Evolutionary conservation across 2,329 filamentous ascomycete species (phyloP), one percentile per base, ranked within the genome.

Genomic region (Elsinoe perseae): DNA sequence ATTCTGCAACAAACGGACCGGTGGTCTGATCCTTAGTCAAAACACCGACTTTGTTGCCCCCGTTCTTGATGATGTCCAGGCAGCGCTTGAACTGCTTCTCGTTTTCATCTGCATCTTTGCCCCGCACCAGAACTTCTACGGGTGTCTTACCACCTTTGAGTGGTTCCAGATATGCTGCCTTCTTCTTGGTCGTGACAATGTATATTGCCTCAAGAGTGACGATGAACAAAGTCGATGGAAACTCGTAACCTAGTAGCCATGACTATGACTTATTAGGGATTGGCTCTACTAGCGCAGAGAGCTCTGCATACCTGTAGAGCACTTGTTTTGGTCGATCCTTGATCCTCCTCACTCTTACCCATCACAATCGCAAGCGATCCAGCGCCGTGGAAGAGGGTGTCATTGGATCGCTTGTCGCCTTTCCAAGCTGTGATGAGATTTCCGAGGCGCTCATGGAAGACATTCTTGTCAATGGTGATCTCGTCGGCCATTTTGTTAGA

Each of bases 191-290:
- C 5, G 93, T 98, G 62, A 98, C 84, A 58, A 97, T 86, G 73
- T 93, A 95, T 64, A 97, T 79, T 46, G 84, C 83, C 60, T 97
- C 93, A 59, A 85, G 76, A 1, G 92, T 97, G 70, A 98, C 84
- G 54, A 98, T 80, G 78, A 98, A 89, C 61, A 98, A 78, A 0
- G 93, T 98, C 36, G 92, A 91, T 30, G 93, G 93, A 68, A 98
- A 98, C 72, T 98, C 93, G 77, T 98, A 98, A 66, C 93, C 93
- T 60, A 98, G 82, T 56, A 98, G 80, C 95, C 95, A 98, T 73
- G 97, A 95, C 91, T 96, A 71, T 59, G 62, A 40, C 27, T 64
- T 65, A n/a, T 23, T 20, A 25, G 28, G n/a, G 12, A 20, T 20
- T 32, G 30, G 14, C 20, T 25, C 4, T n/a, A 3, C 14, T 43